phyloP scores from a whole-genome alignment of 768 basidiomycete species.

The Lactifluus piperatus region DNA sequence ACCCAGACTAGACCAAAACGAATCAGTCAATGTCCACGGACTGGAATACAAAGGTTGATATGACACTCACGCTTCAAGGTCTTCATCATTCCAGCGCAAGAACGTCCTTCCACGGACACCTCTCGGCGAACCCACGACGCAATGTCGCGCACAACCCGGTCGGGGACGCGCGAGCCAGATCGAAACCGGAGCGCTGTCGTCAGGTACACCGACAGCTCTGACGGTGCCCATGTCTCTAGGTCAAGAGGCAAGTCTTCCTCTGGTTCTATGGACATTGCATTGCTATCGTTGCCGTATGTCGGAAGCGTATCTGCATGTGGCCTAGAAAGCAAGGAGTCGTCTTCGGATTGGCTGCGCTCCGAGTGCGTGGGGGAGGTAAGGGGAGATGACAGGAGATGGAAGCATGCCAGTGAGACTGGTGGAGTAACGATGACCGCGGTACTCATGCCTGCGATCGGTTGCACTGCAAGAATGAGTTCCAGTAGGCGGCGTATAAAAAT shows the following conservation, averaged over 20 bases:
- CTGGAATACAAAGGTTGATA: not conserved
- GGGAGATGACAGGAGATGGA: constrained; percentile 43
- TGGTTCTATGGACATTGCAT: constrained; percentile 13
- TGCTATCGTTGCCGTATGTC: constrained; percentile 17
- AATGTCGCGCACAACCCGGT: constrained; percentile 38
- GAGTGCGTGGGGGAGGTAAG: constrained; percentile 14
- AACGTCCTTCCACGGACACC: constrained; percentile 50
- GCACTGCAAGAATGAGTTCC: constrained; percentile 17
- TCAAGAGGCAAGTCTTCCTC: constrained; percentile 39
- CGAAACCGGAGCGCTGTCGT: constrained; percentile 33
- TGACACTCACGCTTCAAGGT: constrained; percentile 45
- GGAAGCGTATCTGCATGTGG: constrained; percentile 37
- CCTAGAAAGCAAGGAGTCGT: constrained; percentile 20
- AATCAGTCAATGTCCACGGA: not conserved
- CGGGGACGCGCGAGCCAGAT: constrained; percentile 27
- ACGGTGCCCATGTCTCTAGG: constrained; percentile 56
- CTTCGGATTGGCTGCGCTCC: constrained; percentile 11
- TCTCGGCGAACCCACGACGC: constrained; percentile 41
- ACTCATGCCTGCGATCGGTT: constrained; percentile 23
- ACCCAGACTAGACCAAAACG: constrained; percentile 31
- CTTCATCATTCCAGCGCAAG: constrained; percentile 48
- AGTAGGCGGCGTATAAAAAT: constrained; percentile 42
- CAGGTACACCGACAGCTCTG: constrained; percentile 50
- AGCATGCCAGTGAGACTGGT: constrained; percentile 32
- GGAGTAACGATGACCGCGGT: constrained; percentile 38